Conservation (phyloP, 23 red algal species). For the Cyanidiococcus yangmingshanensis region DNA sequence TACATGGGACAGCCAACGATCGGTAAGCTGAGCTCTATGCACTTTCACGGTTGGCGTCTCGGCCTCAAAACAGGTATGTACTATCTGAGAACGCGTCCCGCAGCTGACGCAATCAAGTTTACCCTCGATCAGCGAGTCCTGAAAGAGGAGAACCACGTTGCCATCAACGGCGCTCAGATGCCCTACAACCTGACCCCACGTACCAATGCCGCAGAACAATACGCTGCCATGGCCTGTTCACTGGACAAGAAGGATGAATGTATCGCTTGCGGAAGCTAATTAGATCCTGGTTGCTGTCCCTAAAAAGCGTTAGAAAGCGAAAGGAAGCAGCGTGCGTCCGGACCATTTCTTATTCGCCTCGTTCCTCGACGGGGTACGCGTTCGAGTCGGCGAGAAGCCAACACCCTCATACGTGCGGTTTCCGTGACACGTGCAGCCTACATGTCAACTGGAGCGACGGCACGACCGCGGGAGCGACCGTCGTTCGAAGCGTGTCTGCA, state of each 20-base stretch:
- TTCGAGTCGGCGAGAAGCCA: too few relatives aligned
- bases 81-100: conserved; percentile 81
- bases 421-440: too few relatives aligned
- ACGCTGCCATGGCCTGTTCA: not conserved
- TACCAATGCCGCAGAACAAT: not conserved
- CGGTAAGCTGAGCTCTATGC: conserved; percentile 97
- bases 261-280: conserved; percentile 9
- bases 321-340: too few relatives aligned
- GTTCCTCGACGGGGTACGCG: too few relatives aligned
- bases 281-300: not conserved
- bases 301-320: not conserved
- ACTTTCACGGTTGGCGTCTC: conserved; percentile 94
- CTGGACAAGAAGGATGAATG: conserved; percentile 17
- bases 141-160: conserved; percentile 12
- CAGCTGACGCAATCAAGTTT: conserved; percentile 96
- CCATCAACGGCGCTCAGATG: not conserved
- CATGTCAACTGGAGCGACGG: too few relatives aligned
- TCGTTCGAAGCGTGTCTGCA: not conserved
- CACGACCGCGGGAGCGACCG: too few relatives aligned
- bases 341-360: too few relatives aligned
- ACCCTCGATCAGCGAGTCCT: conserved; percentile 45
- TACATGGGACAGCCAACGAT: conserved; percentile 76
- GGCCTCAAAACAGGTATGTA: conserved; percentile 94
- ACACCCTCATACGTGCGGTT: too few relatives aligned
- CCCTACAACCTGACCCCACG: not conserved